Conservation (phyloP, 2,329 filamentous ascomycete genomes). For the Colletotrichum endophyticum region DNA sequence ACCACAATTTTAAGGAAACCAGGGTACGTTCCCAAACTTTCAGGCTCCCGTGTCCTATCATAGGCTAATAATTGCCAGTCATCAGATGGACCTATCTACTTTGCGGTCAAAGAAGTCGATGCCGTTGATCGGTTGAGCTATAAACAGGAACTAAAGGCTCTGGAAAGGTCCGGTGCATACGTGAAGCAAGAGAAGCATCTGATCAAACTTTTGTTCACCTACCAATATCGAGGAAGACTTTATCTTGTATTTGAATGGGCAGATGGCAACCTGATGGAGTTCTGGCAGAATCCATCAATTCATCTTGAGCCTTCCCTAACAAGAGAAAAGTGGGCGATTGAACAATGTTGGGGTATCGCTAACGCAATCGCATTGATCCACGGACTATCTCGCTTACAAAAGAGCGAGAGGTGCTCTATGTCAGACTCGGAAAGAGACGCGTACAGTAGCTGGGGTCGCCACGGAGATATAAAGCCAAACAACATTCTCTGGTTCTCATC, state of each 20-base stretch:
- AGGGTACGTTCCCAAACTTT: not conserved
- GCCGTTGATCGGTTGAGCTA: not conserved
- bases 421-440: not conserved
- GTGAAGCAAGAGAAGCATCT: conserved; percentile 5
- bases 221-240: not conserved
- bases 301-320: not conserved
- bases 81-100: not conserved
- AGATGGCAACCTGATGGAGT: conserved; percentile 18
- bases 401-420: not conserved
- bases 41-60: not conserved
- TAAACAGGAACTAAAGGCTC: not conserved
- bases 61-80: not conserved
- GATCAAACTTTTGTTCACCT: conserved; percentile 17
- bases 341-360: conserved; percentile 3
- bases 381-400: not conserved
- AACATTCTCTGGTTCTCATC: conserved; percentile 6
- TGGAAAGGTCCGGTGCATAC: not conserved
- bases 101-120: conserved; percentile 9
- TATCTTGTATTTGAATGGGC: conserved; percentile 24
- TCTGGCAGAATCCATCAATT: not conserved
- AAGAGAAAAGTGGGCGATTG: not conserved
- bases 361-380: conserved; percentile 2
- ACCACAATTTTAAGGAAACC: not conserved
- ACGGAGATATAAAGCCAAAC: conserved; percentile 11
- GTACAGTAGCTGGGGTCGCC: not conserved